Base-by-base conservation (phyloP, 2,329 filamentous ascomycete species). In the Trichoderma breve region DNA sequence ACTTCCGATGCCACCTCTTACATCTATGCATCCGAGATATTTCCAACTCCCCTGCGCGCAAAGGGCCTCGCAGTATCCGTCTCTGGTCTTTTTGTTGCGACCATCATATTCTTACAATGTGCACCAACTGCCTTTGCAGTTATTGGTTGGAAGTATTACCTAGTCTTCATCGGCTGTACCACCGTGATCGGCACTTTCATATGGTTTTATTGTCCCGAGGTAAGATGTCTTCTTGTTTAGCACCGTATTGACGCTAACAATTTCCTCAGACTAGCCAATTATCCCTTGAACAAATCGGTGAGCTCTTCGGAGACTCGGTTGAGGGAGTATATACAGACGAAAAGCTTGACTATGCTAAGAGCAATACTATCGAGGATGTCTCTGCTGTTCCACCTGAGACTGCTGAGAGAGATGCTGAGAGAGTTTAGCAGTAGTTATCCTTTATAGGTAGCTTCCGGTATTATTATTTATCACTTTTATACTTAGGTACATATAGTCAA, bases 141-240 rank as follows among this genome's bases (percentile, higher is more conserved):
- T 14, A 70, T 70, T 63, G 66, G 66, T 4, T 70, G 66, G 66
- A 39, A 57, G 30, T 70, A 70, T 36, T 70, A 70, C 32, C 34
- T 70, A 24, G 66, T 70, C 24, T 70, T 70, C 26, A 61, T 70
- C 12, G 26, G 11, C 18, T 32, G 43, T 15, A 32, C 62, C 1
- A 47, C 62, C 6, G 26, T 64, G 6, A 24, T 51, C 15, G 39
- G 21, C 3, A 47, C 47, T 9, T 21, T 64, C 39, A 32, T 64
- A 51, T 64, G 39, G 36, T 51, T 64, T 51, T 64, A 51, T 32
- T 64, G 39, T 64, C 62, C 62, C 39, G 62, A 64, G 39, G 62
- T 51, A 64, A 51, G 26, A 18, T 51, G n/a, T 62, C 21, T 11
- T 24, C n/a, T 51, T 36, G 34, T 36, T 36, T 36, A 12, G 34